Conservation (phyloP, 2,329 filamentous ascomycete genomes). For the Calonectria multiphialidica region DNA sequence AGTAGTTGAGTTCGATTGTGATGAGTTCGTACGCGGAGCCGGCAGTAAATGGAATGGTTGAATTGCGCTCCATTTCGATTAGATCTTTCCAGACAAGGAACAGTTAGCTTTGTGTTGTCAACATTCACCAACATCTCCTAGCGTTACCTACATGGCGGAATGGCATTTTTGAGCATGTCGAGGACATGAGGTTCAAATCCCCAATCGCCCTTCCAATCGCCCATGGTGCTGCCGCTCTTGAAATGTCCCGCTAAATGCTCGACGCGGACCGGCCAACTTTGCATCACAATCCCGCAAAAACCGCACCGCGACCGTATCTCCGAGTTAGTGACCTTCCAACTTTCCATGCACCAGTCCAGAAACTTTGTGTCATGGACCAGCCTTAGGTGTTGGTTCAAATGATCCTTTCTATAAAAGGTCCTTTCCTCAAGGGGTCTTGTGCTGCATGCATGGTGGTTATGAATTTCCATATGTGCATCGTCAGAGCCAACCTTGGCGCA, state of each 20-base stretch:
- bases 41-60: slow-evolving; percentile 65
- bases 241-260: slow-evolving; percentile 76
- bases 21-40: slow-evolving; percentile 70
- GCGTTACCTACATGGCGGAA: slow-evolving; percentile 74
- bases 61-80: slow-evolving; percentile 72
- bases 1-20: slow-evolving; percentile 68
- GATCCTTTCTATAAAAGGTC: slow-evolving; percentile 76
- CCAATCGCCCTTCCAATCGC: slow-evolving; percentile 78
- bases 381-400: slow-evolving; percentile 73
- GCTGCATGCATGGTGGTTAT: slow-evolving; percentile 74
- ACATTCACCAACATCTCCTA: too few species aligned
- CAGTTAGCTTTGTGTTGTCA: slow-evolving; percentile 39
- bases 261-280: slow-evolving; percentile 70
- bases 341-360: slow-evolving; percentile 73
- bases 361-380: slow-evolving; percentile 74
- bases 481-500: not conserved
- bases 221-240: slow-evolving; percentile 74
- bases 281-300: slow-evolving; percentile 73
- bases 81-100: slow-evolving; percentile 65
- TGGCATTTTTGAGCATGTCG: slow-evolving; percentile 74
- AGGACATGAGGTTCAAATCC: slow-evolving; percentile 73
- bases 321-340: slow-evolving; percentile 70
- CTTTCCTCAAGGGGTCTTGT: slow-evolving; percentile 72
- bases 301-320: slow-evolving; percentile 74
- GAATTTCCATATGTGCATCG: slow-evolving; percentile 66